phyloP scores from a whole-genome alignment of 2,329 filamentous ascomycete genomes.

The Fusarium chlamydosporum region DNA sequence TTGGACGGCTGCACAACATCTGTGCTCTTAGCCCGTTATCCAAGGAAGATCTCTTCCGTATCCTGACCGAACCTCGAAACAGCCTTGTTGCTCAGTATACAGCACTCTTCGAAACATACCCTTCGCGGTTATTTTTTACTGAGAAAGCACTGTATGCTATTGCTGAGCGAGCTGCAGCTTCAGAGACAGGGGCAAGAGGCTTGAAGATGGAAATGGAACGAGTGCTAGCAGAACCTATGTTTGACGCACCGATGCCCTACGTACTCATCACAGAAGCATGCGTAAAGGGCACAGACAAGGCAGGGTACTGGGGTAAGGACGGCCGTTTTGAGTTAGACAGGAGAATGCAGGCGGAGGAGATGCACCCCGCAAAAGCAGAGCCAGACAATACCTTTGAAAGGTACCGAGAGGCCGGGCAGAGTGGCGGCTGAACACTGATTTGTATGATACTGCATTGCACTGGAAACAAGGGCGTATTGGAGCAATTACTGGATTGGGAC shows the following conservation, averaged over 20 bases:
- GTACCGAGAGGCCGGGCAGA: slow-evolving; percentile 63
- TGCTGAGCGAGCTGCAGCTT: slow-evolving; percentile 73
- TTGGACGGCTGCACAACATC: slow-evolving; percentile 93
- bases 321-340: slow-evolving; percentile 78
- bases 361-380: slow-evolving; percentile 42
- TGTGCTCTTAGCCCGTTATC: slow-evolving; percentile 85
- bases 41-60: slow-evolving; percentile 78
- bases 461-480: slow-evolving; percentile 26
- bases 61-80: slow-evolving; percentile 93
- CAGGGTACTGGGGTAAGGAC: slow-evolving; percentile 76
- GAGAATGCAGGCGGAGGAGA: slow-evolving; percentile 74
- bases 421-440: slow-evolving; percentile 58
- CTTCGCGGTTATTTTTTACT: slow-evolving; percentile 87
- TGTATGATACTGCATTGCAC: slow-evolving; percentile 4
- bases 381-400: slow-evolving; percentile 57
- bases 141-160: slow-evolving; percentile 84
- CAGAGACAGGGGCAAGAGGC: slow-evolving; percentile 82
- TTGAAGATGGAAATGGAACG: slow-evolving; percentile 86
- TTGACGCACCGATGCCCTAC: slow-evolving; percentile 82
- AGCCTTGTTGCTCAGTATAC: slow-evolving; percentile 90
- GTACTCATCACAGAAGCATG: slow-evolving; percentile 80
- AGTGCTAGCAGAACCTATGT: slow-evolving; percentile 84
- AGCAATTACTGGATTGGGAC: slow-evolving; percentile 32
- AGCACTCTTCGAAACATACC: slow-evolving; percentile 83
- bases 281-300: slow-evolving; percentile 72